Evolutionary conservation across 1,284 basidiomycete species (phyloP).

Genomic region (Fomitopsis palustris): DNA sequence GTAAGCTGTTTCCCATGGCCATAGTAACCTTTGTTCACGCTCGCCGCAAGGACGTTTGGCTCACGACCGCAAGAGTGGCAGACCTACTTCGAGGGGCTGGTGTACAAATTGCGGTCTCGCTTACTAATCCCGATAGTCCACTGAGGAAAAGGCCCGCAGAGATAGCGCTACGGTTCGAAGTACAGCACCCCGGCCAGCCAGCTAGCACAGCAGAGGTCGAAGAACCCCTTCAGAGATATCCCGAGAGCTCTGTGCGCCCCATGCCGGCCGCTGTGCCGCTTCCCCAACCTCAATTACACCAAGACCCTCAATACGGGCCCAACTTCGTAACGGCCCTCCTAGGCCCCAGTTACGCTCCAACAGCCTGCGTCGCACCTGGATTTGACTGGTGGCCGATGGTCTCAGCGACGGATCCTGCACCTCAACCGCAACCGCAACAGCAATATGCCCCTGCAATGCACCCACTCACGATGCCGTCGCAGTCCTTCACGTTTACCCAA

Average conservation of each 20-base stretch:
- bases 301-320: not conserved
- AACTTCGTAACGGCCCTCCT: not conserved
- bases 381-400: conserved; percentile 8
- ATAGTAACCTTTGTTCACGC: conserved; percentile 18
- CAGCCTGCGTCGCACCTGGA: not conserved
- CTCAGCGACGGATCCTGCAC: not conserved
- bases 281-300: not conserved
- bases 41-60: conserved; percentile 53
- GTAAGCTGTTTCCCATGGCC: conserved; percentile 30
- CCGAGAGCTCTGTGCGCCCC: not conserved
- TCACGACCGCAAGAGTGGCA: conserved; percentile 65
- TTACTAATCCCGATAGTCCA: not conserved
- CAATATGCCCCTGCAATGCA: not conserved
- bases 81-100: conserved; percentile 72
- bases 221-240: not conserved
- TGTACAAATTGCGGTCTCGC: conserved; percentile 44
- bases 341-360: not conserved
- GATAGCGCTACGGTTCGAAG: not conserved
- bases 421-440: not conserved
- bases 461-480: conserved; percentile 11
- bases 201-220: not conserved
- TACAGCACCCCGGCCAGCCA: not conserved
- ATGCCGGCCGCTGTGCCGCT: not conserved
- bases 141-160: conserved; percentile 7
- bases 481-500: conserved; percentile 17